Evolutionary conservation across 768 basidiomycete genomes (phyloP), one percentile per base, ranked within the genome.

Genomic region (Lepiota subincarnata): DNA sequence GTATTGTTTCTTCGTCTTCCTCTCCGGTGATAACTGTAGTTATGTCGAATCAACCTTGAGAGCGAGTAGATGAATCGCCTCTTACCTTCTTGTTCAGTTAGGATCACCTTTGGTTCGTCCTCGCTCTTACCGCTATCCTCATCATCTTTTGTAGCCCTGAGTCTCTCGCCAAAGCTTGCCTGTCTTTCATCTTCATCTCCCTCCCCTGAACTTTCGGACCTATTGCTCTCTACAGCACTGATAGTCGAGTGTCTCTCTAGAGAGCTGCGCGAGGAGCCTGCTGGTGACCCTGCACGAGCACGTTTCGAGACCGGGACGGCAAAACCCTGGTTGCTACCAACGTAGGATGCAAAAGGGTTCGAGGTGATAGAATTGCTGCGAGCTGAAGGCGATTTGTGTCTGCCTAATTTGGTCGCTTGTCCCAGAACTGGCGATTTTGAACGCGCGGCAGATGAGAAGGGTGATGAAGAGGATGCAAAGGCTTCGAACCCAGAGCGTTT

Each of bases 1-100:
- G 80, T 44, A 89, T 68, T 5, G 86, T 89, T 51, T 86, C 79
- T 61, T 92, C 89, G 18, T 89, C 87, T 65, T 92, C 89, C 67
- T 92, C 89, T 7, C 89, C 89, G 2, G 89, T 92, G 41, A 76
- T 14, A 59, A 50, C 50, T 47, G 13, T 44, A 44, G 14, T 63
- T 34, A 60, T 43, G 20, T 43, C 28, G 24, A 34, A 53, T 51
- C 11, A 1, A 49, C 7, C 47, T 39, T 20, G 16, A 49, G 14
- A 47, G 16, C 45, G 49, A 8, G 53, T 54, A 47, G 18, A 49
- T 31, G 12, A 26, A 41, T 34, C 16, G 40, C 26, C 1, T 68
- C 79, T 55, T 50, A 83, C 89, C 77, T 64, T 88, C 85, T 69
- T 87, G 86, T 65, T 87, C 86, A 10, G 77, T 81, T 60, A 89